Percentiles rank a stretch among this genome's conserved stretches.
phyloP scores from a whole-genome alignment of 345 rosid species.

The Gossypium turneri region DNA sequence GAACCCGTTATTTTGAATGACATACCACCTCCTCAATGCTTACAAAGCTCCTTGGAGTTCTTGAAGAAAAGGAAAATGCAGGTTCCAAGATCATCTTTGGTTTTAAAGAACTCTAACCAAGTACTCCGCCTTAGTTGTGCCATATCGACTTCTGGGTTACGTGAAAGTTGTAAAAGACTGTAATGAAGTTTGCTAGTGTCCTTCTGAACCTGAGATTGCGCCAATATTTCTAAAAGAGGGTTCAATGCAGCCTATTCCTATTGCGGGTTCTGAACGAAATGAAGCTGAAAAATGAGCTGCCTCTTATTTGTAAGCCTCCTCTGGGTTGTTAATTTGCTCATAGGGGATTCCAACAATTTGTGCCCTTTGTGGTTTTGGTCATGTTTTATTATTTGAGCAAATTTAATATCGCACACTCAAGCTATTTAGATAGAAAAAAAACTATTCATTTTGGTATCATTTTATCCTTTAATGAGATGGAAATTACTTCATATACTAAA shows the following conservation, averaged over 20 bases:
- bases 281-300: neutral
- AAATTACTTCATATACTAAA: too few species aligned
- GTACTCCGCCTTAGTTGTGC: slow-evolving; percentile 59
- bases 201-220: neutral
- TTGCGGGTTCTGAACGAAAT: neutral
- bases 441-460: too few species aligned
- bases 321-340: neutral
- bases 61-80: slow-evolving; percentile 75
- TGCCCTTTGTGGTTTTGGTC: too few species aligned
- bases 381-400: too few species aligned
- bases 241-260: neutral
- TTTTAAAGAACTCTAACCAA: slow-evolving; percentile 68
- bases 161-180: slow-evolving; percentile 28
- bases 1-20: slow-evolving; percentile 68
- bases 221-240: neutral
- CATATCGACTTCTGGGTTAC: slow-evolving; percentile 46
- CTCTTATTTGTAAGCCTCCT: neutral
- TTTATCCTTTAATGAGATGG: too few species aligned
- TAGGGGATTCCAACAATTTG: neutral
- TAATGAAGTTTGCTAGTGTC: neutral
- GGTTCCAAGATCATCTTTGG: slow-evolving; percentile 68
- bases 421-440: too few species aligned
- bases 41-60: slow-evolving; percentile 68
- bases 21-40: slow-evolving; percentile 63
- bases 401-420: too few species aligned